These are phyloP conservation scores for Pyrenophora seminiperda DNA, from an alignment of 2,329 filamentous ascomycete species.

Conservation along the genomic window DNA sequence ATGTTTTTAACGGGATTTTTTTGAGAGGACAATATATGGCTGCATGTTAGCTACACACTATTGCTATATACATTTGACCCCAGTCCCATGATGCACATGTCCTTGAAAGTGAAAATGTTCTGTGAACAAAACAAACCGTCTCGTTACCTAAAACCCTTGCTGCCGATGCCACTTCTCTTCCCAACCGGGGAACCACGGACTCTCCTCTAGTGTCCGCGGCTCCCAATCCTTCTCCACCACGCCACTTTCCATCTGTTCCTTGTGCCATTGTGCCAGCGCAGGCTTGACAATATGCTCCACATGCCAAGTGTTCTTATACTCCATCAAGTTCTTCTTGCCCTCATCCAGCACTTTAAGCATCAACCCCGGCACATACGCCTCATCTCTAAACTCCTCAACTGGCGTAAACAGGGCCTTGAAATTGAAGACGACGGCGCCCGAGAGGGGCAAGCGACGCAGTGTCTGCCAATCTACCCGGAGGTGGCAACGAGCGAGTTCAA, in stretches of 20 bases:
- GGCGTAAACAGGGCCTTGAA: constrained; percentile 88
- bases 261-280: constrained; percentile 65
- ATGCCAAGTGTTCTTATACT: constrained; percentile 84
- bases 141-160: constrained; percentile 60
- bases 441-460: constrained; percentile 75
- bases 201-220: constrained; percentile 71
- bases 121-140: too few species aligned
- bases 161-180: constrained; percentile 71
- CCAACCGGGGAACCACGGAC: constrained; percentile 78
- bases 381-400: constrained; percentile 69
- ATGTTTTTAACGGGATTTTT: not conserved
- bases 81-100: not conserved
- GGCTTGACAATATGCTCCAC: constrained; percentile 74
- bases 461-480: constrained; percentile 90
- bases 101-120: too few species aligned
- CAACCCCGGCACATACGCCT: constrained; percentile 73
- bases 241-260: constrained; percentile 68
- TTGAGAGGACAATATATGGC: not conserved
- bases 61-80: not conserved
- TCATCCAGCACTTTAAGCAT: constrained; percentile 71
- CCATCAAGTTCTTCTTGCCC: constrained; percentile 72
- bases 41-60: not conserved
- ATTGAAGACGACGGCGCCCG: constrained; percentile 78
- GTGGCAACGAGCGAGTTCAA: constrained; percentile 61
- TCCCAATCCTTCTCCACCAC: constrained; percentile 67